phyloP scores from a whole-genome alignment of 768 basidiomycete genomes.

The Lentinula aciculospora region DNA sequence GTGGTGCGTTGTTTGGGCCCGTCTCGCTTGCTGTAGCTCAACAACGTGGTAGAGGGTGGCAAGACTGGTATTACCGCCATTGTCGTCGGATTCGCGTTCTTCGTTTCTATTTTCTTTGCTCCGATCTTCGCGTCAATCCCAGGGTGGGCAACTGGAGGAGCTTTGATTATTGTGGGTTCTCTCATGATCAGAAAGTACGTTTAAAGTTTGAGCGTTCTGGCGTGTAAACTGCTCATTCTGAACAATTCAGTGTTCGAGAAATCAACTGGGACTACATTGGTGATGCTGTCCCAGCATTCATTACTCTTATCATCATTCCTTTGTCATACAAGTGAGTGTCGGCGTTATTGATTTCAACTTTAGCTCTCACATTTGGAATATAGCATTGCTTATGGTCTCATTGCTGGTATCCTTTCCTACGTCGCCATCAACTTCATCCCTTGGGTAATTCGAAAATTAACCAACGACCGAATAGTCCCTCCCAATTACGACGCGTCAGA shows the following conservation, averaged over 20 bases:
- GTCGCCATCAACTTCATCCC: slow-evolving; percentile 69
- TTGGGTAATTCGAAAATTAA: slow-evolving; percentile 45
- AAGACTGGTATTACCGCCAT: slow-evolving; percentile 83
- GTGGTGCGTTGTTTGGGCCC: slow-evolving; percentile 36
- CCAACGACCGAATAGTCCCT: slow-evolving; percentile 58
- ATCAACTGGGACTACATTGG: slow-evolving; percentile 90
- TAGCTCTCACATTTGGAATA: background rate
- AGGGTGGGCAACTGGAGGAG: slow-evolving; percentile 83
- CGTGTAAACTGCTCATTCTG: background rate
- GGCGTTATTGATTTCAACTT: background rate
- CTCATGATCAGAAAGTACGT: slow-evolving; percentile 81
- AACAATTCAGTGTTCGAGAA: slow-evolving; percentile 52
- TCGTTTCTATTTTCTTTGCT: slow-evolving; percentile 81
- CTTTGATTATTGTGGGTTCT: slow-evolving; percentile 80
- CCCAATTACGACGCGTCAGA: slow-evolving; percentile 61
- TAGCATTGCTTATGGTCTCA: slow-evolving; percentile 88
- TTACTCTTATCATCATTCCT: slow-evolving; percentile 76
- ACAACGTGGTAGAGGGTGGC: slow-evolving; percentile 61
- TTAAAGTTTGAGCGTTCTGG: background rate
- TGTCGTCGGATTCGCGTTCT: slow-evolving; percentile 67
- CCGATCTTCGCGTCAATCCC: slow-evolving; percentile 88
- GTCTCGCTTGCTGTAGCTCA: background rate
- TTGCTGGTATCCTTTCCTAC: slow-evolving; percentile 71
- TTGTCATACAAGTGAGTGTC: slow-evolving; percentile 64
- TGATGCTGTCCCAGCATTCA: slow-evolving; percentile 82